phyloP scores from a whole-genome alignment of 1,284 basidiomycete genomes.

The Heliocybe sulcata region DNA sequence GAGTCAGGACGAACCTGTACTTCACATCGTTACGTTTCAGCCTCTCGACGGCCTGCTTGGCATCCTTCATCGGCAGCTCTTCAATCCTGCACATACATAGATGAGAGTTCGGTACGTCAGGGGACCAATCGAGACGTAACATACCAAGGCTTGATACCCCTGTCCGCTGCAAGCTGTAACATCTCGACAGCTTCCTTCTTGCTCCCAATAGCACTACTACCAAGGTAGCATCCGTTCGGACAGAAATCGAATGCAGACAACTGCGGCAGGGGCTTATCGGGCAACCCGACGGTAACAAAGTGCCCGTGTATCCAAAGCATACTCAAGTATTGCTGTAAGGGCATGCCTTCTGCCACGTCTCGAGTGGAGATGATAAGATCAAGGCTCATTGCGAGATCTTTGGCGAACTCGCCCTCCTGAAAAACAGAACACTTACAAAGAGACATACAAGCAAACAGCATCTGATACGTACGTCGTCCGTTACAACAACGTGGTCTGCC shows the following conservation, averaged over 20 bases:
- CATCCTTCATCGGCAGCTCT: slow-evolving; percentile 43
- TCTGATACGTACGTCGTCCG: slow-evolving; percentile 24
- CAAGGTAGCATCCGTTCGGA: slow-evolving; percentile 29
- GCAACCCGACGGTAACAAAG: slow-evolving; percentile 49
- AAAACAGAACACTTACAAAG: background rate
- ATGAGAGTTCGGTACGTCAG: background rate
- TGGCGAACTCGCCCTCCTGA: slow-evolving; percentile 26
- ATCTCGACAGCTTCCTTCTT: slow-evolving; percentile 56
- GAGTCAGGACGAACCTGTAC: slow-evolving; percentile 32
- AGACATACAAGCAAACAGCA: background rate
- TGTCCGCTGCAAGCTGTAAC: slow-evolving; percentile 50
- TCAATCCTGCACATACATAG: slow-evolving; percentile 25
- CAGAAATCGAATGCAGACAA: slow-evolving; percentile 28
- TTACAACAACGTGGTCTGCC: slow-evolving; percentile 45
- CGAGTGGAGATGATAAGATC: slow-evolving; percentile 57
- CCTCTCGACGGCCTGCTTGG: slow-evolving; percentile 38
- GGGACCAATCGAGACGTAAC: background rate
- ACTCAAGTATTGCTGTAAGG: slow-evolving; percentile 30
- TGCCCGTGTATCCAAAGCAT: slow-evolving; percentile 45
- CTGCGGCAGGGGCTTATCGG: slow-evolving; percentile 35
- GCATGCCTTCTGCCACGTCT: slow-evolving; percentile 22
- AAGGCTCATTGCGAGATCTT: slow-evolving; percentile 35
- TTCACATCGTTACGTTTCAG: slow-evolving; percentile 38
- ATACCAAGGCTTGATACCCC: slow-evolving; percentile 39
- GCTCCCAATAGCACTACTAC: slow-evolving; percentile 50